Conservation (phyloP, 306 rosid species). For the Begonia masoniana region DNA sequence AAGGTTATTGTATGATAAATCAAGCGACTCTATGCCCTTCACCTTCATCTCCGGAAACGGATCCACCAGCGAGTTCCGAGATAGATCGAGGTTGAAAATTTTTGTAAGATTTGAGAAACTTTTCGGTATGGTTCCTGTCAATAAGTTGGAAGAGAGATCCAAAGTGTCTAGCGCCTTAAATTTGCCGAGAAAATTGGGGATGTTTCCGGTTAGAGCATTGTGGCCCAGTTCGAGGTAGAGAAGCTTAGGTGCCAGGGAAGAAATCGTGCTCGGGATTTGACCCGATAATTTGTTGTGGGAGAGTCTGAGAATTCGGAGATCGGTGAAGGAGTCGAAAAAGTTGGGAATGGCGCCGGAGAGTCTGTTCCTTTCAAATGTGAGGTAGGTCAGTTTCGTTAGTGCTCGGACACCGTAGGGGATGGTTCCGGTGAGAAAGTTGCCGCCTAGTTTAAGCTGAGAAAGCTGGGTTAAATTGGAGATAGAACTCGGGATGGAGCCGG, state of each 20-base stretch:
- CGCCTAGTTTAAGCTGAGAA: constrained; percentile 71
- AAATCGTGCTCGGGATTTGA: constrained; percentile 41
- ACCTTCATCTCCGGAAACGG: constrained; percentile 74
- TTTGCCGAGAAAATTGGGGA: constrained; percentile 68
- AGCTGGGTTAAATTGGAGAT: constrained; percentile 32
- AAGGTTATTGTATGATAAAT: constrained; percentile 55
- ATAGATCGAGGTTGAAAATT: constrained; percentile 75
- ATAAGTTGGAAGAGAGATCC: constrained; percentile 38
- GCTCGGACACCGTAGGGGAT: constrained; percentile 28
- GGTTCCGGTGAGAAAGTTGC: constrained; percentile 36
- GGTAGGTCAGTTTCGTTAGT: constrained; percentile 23
- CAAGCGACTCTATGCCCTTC: constrained; percentile 77
- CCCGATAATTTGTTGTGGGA: constrained; percentile 53
- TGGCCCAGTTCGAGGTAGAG: constrained; percentile 41
- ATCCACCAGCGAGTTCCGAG: constrained; percentile 45
- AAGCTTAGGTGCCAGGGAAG: constrained; percentile 33
- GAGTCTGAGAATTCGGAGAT: constrained; percentile 37
- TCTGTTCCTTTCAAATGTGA: constrained; percentile 37
- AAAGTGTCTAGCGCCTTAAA: constrained; percentile 60
- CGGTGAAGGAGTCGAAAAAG: constrained; percentile 25
- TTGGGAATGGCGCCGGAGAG: constrained; percentile 54
- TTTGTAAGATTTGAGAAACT: constrained; percentile 59
- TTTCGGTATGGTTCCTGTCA: constrained; percentile 49
- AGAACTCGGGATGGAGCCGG: constrained; percentile 62
- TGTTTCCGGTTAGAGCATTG: constrained; percentile 43